Evolutionary conservation across 2,329 filamentous ascomycete species (phyloP).

Genomic region (Hypoxylon rubiginosum): DNA sequence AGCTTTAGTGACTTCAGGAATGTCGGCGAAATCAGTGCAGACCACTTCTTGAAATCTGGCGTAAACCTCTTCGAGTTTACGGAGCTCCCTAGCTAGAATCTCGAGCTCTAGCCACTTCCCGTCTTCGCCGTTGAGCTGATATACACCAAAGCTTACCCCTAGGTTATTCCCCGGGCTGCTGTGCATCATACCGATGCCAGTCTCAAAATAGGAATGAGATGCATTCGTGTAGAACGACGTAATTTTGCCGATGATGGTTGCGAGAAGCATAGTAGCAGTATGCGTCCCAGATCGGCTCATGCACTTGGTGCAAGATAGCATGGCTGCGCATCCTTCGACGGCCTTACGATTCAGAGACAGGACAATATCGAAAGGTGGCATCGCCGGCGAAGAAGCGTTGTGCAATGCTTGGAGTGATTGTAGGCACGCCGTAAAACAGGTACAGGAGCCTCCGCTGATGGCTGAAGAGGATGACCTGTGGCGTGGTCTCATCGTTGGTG

Average conservation of each 20-base stretch:
- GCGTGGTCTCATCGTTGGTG: constrained; percentile 53
- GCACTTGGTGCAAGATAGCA: constrained; percentile 62
- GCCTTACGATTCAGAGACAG: constrained; percentile 62
- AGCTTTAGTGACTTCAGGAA: constrained; percentile 59
- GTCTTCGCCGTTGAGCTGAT: constrained; percentile 62
- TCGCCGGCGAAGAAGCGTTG: constrained; percentile 56
- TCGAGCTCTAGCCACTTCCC: constrained; percentile 63
- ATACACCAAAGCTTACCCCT: constrained; percentile 60
- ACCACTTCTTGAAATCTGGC: constrained; percentile 58
- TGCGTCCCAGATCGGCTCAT: constrained; percentile 60
- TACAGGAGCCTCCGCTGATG: constrained; percentile 54
- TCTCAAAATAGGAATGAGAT: constrained; percentile 57
- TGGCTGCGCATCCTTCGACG: constrained; percentile 61
- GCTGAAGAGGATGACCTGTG: constrained; percentile 50
- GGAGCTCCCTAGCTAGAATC: constrained; percentile 62
- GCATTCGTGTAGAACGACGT: constrained; percentile 62
- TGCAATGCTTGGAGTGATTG: constrained; percentile 63
- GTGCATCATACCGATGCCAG: constrained; percentile 36
- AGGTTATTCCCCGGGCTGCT: constrained; percentile 44
- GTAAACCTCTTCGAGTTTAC: constrained; percentile 63
- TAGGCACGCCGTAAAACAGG: constrained; percentile 62
- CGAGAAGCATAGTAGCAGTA: constrained; percentile 64
- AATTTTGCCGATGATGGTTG: constrained; percentile 63
- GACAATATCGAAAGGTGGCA: constrained; percentile 60
- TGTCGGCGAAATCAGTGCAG: constrained; percentile 56